A percentile compares a stretch with the other conserved stretches of the same genome.
These are phyloP conservation scores for Erysiphe neolycopersici DNA, from an alignment of 2,329 filamentous ascomycete genomes.

Conservation along the genomic window DNA sequence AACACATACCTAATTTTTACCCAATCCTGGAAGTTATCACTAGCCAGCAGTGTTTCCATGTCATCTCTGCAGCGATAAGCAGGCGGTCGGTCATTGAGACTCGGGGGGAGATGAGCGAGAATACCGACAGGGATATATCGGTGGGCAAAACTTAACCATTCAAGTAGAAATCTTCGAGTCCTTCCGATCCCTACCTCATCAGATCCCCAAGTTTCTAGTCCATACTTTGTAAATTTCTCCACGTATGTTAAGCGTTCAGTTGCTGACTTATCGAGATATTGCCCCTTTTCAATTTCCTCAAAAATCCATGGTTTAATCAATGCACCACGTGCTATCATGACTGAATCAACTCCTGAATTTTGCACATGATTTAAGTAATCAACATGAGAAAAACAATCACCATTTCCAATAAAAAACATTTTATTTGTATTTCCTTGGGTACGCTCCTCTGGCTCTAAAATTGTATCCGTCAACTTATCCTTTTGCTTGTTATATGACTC, in stretches of 20 bases:
- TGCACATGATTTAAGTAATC: slow-evolving; percentile 63
- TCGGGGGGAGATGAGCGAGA: too few species aligned
- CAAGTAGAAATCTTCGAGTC: slow-evolving; percentile 74
- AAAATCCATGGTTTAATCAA: slow-evolving; percentile 97
- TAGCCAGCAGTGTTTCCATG: too few species aligned
- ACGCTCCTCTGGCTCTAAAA: slow-evolving; percentile 47
- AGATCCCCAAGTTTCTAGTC: slow-evolving; percentile 81
- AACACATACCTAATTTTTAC: too few species aligned
- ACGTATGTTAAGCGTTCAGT: slow-evolving; percentile 63
- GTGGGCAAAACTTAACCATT: too few species aligned
- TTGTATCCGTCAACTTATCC: slow-evolving; percentile 44
- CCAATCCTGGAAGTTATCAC: too few species aligned
- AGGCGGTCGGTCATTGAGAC: too few species aligned
- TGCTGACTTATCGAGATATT: slow-evolving; percentile 89
- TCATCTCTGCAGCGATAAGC: too few species aligned
- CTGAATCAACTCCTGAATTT: slow-evolving; percentile 59
- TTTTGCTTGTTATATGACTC: slow-evolving; percentile 48
- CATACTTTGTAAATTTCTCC: slow-evolving; percentile 73
- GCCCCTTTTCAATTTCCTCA: slow-evolving; percentile 74
- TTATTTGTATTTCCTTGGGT: slow-evolving; percentile 42
- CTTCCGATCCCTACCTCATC: slow-evolving; percentile 84
- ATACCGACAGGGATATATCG: too few species aligned
- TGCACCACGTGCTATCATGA: slow-evolving; percentile 92
- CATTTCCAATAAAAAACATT: slow-evolving; percentile 86
- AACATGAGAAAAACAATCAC: slow-evolving; percentile 78